Conservation (phyloP, 164 flowering plant species). For the Nelumbo lutea region DNA sequence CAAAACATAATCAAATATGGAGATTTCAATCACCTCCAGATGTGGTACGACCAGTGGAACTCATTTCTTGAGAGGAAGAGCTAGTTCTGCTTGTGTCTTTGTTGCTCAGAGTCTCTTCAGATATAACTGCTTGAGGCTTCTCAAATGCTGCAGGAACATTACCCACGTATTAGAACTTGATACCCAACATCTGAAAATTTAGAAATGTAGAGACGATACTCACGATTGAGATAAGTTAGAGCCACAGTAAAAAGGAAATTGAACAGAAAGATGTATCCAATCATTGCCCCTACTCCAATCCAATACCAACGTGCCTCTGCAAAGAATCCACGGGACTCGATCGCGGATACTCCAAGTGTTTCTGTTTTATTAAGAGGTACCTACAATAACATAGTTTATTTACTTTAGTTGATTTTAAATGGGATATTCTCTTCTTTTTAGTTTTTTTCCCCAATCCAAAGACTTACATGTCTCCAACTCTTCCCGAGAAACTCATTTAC, state of each 20-base stretch:
- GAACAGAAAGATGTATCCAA: conserved; percentile 27
- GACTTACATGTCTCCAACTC: conserved; percentile 51
- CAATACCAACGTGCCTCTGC: conserved; percentile 36
- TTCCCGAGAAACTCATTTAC: conserved; percentile 56
- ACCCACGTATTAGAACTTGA: not conserved
- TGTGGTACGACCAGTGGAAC: conserved; percentile 1
- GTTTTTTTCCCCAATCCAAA: not conserved
- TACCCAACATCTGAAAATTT: not conserved
- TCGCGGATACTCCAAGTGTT: conserved; percentile 23
- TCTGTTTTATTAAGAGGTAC: conserved; percentile 13
- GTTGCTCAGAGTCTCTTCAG: conserved; percentile 3
- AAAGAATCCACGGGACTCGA: conserved; percentile 29
- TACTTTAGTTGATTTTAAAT: not conserved
- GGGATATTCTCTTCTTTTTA: not conserved
- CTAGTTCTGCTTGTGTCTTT: conserved; percentile 12
- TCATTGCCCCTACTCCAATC: conserved; percentile 30
- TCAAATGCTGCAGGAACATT: conserved; percentile 2
- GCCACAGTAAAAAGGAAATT: conserved; percentile 24
- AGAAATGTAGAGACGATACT: not conserved
- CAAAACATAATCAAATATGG: not conserved
- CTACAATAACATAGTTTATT: conserved; percentile 5
- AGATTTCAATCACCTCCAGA: conserved; percentile 3
- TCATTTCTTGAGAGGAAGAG: conserved; percentile 13
- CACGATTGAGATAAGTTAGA: conserved; percentile 30
- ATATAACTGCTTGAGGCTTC: conserved; percentile 4